These are phyloP conservation scores for Spirogloea muscicola DNA, from an alignment of 139 green algal species.

Conservation along the genomic window DNA sequence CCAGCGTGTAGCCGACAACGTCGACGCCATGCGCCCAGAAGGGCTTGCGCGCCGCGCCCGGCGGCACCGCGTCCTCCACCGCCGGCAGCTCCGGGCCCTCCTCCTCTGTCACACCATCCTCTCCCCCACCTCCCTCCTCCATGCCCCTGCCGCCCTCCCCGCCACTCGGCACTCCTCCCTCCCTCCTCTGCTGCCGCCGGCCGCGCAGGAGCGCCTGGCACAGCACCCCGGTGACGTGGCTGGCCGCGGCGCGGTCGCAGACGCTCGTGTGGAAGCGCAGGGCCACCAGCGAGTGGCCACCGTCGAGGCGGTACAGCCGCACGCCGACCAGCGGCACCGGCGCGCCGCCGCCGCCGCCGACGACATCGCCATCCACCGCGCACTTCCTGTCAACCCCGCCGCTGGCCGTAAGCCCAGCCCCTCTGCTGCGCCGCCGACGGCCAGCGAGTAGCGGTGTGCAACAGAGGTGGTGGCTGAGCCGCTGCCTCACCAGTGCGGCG, in stretches of 20 bases:
- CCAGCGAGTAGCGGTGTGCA: too few species aligned
- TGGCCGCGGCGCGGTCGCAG: slow-evolving; percentile 22
- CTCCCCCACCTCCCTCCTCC: neutral
- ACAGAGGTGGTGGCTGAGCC: too few species aligned
- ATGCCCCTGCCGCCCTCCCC: neutral
- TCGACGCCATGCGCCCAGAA: slow-evolving; percentile 38
- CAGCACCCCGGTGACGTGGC: neutral
- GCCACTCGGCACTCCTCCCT: too few species aligned
- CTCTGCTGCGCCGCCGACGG: too few species aligned
- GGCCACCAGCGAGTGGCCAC: slow-evolving; percentile 13
- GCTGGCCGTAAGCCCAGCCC: too few species aligned
- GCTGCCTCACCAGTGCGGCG: too few species aligned
- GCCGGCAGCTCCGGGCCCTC: too few species aligned
- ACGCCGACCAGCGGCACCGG: too few species aligned
- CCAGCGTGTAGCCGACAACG: slow-evolving; percentile 24
- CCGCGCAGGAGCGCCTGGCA: neutral
- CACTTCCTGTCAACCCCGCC: too few species aligned
- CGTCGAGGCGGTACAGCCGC: too few species aligned
- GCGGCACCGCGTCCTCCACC: slow-evolving; percentile 8
- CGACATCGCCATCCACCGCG: too few species aligned
- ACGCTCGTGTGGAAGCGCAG: slow-evolving; percentile 15
- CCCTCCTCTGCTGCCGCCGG: neutral
- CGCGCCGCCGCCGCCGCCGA: too few species aligned
- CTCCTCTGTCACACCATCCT: neutral
- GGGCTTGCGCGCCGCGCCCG: neutral